Evolutionary conservation across 192 early-diverging fungal species (phyloP).

Genomic region (Radiomyces spectabilis): DNA sequence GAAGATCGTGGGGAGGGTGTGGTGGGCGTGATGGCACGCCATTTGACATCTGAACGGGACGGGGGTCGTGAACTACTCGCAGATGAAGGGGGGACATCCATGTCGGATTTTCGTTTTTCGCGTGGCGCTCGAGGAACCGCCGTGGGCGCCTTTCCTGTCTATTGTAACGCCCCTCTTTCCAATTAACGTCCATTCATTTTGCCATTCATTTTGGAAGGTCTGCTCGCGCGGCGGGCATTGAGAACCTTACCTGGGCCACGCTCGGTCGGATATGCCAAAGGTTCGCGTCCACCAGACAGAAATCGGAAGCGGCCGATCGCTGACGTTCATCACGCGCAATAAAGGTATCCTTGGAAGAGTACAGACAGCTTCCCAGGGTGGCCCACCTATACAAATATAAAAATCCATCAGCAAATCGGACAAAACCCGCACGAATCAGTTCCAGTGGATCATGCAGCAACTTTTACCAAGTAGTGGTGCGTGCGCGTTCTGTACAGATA

Average conservation of each 20-base stretch:
- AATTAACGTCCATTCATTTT: too few species aligned
- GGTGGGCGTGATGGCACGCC: conserved; percentile 22
- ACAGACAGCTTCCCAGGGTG: conserved; percentile 55
- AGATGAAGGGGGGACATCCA: too few species aligned
- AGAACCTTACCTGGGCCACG: too few species aligned
- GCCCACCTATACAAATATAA: conserved; percentile 42
- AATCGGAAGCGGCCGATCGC: conserved; percentile 53
- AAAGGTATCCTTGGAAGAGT: conserved; percentile 56
- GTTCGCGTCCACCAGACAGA: conserved; percentile 47
- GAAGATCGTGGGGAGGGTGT: conserved; percentile 28
- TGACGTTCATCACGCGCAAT: conserved; percentile 44
- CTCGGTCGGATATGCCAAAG: conserved; percentile 53
- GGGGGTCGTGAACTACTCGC: background rate
- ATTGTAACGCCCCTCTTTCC: too few species aligned
- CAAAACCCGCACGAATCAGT: background rate
- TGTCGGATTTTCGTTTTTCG: too few species aligned
- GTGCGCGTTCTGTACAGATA: conserved; percentile 52
- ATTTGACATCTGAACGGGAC: background rate
- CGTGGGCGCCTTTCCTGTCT: too few species aligned
- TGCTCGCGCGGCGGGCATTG: too few species aligned
- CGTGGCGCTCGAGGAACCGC: too few species aligned
- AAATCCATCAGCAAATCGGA: background rate
- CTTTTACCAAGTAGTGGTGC: conserved; percentile 57
- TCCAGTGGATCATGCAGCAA: background rate
- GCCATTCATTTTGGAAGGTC: too few species aligned